Conservation (phyloP, 2,329 filamentous ascomycete species). For the Periglandula ipomoeae region DNA sequence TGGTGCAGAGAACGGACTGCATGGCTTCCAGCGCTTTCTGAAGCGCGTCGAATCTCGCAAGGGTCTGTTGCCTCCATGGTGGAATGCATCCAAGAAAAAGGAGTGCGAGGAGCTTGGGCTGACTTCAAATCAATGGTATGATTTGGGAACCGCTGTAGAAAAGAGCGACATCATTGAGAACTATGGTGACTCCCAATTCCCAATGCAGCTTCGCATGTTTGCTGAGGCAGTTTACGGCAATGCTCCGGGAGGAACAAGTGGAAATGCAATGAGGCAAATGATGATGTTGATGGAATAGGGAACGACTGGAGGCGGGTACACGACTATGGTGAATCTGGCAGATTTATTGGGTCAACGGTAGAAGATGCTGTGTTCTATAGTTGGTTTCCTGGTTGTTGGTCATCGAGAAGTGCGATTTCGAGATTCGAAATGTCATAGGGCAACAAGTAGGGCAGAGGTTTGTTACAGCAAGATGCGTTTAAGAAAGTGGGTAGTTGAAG, state of each 20-base stretch:
- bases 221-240: slow-evolving; percentile 29
- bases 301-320: not conserved
- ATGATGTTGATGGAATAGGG: slow-evolving; percentile 16
- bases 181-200: slow-evolving; percentile 33
- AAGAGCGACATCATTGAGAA: slow-evolving; percentile 30
- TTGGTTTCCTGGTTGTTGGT: no score
- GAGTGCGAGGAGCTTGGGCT: slow-evolving; percentile 29
- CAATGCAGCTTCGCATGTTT: slow-evolving; percentile 42
- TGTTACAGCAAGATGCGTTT: no score
- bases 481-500: no score
- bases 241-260: slow-evolving; percentile 19
- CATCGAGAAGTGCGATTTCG: no score
- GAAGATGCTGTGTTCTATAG: no score
- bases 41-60: slow-evolving; percentile 13
- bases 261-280: slow-evolving; percentile 14
- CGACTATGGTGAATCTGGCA: no score
- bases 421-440: no score
- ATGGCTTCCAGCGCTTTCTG: slow-evolving; percentile 31
- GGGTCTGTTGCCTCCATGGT: slow-evolving; percentile 35
- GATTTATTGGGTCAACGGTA: no score
- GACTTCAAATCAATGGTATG: slow-evolving; percentile 17
- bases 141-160: slow-evolving; percentile 12
- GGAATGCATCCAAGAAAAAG: slow-evolving; percentile 26
- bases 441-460: no score
- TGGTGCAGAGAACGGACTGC: slow-evolving; percentile 12